A percentile compares a stretch with the other conserved stretches of the same genome.
Evolutionary conservation across 2,329 filamentous ascomycete species (phyloP).

Genomic region (Cordyceps sp.): DNA sequence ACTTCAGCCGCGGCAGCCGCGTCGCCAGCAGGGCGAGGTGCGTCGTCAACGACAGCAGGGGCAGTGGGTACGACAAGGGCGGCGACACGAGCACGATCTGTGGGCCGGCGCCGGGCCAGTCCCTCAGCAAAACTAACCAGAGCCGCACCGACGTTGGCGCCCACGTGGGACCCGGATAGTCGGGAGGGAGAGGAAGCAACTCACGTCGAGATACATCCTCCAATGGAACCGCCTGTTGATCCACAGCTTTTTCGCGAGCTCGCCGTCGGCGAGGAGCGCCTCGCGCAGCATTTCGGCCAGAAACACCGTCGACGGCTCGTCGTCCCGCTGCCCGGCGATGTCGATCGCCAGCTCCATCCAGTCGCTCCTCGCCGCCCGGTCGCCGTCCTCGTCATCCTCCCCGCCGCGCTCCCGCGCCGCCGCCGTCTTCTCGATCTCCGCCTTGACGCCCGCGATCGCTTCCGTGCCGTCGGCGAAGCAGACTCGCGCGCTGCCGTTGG

Average conservation of each 20-base stretch:
- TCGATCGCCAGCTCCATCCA: slow-evolving; percentile 90
- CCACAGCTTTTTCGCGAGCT: slow-evolving; percentile 54
- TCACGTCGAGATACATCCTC: slow-evolving; percentile 86
- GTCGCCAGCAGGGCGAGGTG: slow-evolving; percentile 86
- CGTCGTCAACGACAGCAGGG: slow-evolving; percentile 79
- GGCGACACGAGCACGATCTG: slow-evolving; percentile 88
- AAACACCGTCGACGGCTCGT: slow-evolving; percentile 79
- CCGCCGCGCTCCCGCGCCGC: slow-evolving; percentile 15
- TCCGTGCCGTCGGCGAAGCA: slow-evolving; percentile 93
- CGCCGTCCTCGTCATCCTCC: slow-evolving; percentile 23
- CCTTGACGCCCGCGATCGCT: slow-evolving; percentile 89
- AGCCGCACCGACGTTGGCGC: too few relatives aligned
- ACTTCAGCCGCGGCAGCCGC: slow-evolving; percentile 68
- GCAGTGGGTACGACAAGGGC: slow-evolving; percentile 81
- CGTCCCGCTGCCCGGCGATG: slow-evolving; percentile 78
- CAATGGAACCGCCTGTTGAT: slow-evolving; percentile 92
- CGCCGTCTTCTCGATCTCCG: slow-evolving; percentile 67
- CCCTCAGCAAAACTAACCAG: background rate
- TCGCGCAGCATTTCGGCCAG: slow-evolving; percentile 78
- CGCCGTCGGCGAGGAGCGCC: slow-evolving; percentile 59
- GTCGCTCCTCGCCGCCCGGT: slow-evolving; percentile 31
- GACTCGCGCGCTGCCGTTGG: slow-evolving; percentile 84
- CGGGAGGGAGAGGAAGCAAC: slow-evolving; percentile 17
- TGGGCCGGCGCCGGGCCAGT: background rate
- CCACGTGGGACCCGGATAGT: too few relatives aligned